A percentile compares a stretch with the other conserved stretches of the same genome.
These are phyloP conservation scores for Candida maris DNA, from an alignment of 805 yeast species.

Conservation along the genomic window DNA sequence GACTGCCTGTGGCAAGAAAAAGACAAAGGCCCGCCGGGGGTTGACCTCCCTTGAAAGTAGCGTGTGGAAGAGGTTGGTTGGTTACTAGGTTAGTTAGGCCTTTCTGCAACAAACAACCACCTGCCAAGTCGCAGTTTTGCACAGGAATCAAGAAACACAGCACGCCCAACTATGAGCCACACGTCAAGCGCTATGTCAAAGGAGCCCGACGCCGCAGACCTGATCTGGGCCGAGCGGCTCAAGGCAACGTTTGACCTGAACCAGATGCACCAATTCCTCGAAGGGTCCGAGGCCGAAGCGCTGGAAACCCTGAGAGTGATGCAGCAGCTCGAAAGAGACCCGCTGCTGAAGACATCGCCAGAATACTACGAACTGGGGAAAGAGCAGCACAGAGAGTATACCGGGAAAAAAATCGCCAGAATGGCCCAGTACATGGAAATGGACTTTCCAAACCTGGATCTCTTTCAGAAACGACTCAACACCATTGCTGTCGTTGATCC, in stretches of 20 bases:
- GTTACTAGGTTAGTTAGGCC: too few relatives aligned
- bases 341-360: conserved; percentile 52
- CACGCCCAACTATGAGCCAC: too few relatives aligned
- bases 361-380: conserved; percentile 57
- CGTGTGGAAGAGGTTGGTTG: too few relatives aligned
- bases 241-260: conserved; percentile 40
- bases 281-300: conserved; percentile 45
- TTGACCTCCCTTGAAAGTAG: too few relatives aligned
- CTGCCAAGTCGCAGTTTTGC: too few relatives aligned
- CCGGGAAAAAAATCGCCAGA: conserved; percentile 60
- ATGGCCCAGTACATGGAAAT: conserved; percentile 55
- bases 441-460: conserved; percentile 36
- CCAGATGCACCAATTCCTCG: conserved; percentile 53
- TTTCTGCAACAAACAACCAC: too few relatives aligned
- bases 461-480: conserved; percentile 57
- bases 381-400: conserved; percentile 52
- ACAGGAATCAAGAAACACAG: too few relatives aligned
- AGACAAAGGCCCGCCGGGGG: too few relatives aligned
- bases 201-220: conserved; percentile 35
- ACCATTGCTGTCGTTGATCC: conserved; percentile 71
- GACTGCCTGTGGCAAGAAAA: too few relatives aligned
- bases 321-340: conserved; percentile 65
- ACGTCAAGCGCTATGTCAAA: conserved; percentile 22
- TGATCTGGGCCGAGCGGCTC: conserved; percentile 44
- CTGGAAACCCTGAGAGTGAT: conserved; percentile 44